Evolutionary conservation across 345 rosid species (phyloP).

Genomic region (Turnera subulata): DNA sequence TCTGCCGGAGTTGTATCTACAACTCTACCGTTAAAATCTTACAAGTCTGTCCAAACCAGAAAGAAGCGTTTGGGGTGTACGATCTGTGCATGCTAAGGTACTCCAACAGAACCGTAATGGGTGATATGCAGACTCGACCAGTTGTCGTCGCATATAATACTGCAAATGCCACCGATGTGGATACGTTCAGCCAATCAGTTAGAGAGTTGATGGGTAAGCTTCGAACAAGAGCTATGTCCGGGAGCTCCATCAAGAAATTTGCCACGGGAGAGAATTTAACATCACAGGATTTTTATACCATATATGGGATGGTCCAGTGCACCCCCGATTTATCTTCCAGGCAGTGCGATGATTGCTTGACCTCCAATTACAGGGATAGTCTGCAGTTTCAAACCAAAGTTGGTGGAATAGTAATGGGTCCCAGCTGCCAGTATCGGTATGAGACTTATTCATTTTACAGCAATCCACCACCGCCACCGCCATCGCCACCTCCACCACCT

Average conservation of each 20-base stretch:
- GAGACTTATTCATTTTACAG: slow-evolving; percentile 35
- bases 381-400: slow-evolving; percentile 22
- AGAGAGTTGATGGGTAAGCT: slow-evolving; percentile 8
- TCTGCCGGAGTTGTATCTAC: slow-evolving; percentile 1
- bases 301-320: slow-evolving; percentile 51
- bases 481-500: neutral
- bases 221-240: slow-evolving; percentile 8
- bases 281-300: slow-evolving; percentile 12
- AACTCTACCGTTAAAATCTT: slow-evolving; percentile 1
- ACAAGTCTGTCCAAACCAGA: slow-evolving; percentile 13
- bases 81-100: slow-evolving; percentile 11
- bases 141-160: fast-evolving
- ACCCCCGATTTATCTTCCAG: slow-evolving; percentile 36
- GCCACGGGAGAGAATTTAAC: slow-evolving; percentile 19
- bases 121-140: neutral
- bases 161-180: neutral
- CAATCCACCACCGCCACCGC: neutral
- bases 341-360: neutral
- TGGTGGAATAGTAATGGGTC: slow-evolving; percentile 33
- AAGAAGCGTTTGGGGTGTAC: slow-evolving; percentile 6
- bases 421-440: slow-evolving; percentile 43
- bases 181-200: slow-evolving; percentile 9
- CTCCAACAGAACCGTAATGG: slow-evolving; percentile 10
- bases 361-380: slow-evolving; percentile 28
- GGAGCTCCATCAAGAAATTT: slow-evolving; percentile 28